Base-by-base conservation (phyloP, 345 rosid species). In the Crucihimalaya himalaica region DNA sequence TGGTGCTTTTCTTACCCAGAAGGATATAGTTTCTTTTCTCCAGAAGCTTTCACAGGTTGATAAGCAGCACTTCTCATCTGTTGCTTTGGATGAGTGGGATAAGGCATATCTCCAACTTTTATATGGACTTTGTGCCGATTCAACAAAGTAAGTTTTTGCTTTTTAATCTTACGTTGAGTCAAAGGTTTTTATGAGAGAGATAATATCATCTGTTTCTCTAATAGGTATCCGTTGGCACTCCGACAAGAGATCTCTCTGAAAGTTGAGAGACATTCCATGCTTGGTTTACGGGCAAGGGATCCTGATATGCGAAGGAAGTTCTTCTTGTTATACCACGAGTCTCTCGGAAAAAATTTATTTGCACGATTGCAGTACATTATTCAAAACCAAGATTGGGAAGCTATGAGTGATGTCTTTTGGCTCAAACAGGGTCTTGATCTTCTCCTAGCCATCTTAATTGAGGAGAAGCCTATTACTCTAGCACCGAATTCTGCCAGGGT, bases 341-440 rank as follows among this genome's bases (percentile, higher is more conserved):
- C 96, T 68, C 86, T 94, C 15, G 78, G 75, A 63, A 94, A 91
- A 81, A 86, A 84, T 28, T 81, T 92, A 80, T 91, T 88, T 68
- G 75, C 87, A 34, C 88, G 97, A 78, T 70, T 94, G 83, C 97
- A 94, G 56, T 91, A 80, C 74, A 91, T 94, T 63, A 86, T 94
- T 65, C 96, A 91, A 79, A 8, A 63, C 73, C 99, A 94, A 83
- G 97, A 94, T 53, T 94, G 99, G 99, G 97, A 94, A 85, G 96
- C 99, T 82, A 68, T 92, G 76, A 87, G 93, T 74, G 97, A 94
- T 83, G 99, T 89, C 67, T 94, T 94, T 82, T 94, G 99, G 99
- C 93, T 94, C 79, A 94, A 94, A 80, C 99, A 94, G 78, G 97
- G 99, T 52, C 96, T 94, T 75, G 98, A 94, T 88, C 95, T 94